Conservation (phyloP, 768 basidiomycete species). For the Leccinum pellstonianum region DNA sequence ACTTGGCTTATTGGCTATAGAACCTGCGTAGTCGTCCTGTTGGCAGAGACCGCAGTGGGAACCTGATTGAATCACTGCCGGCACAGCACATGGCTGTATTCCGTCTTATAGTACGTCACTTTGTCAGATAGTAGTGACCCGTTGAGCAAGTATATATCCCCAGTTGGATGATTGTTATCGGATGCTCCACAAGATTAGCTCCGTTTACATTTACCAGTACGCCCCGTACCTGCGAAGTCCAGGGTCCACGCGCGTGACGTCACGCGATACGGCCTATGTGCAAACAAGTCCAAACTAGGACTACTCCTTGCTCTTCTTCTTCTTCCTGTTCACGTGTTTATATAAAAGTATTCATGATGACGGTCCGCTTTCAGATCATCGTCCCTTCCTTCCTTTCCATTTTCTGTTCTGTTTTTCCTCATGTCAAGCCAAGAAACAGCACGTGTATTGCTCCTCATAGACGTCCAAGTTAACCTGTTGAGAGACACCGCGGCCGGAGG, state of each 20-base stretch:
- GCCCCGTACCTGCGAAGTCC: neutral
- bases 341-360: conserved; percentile 18
- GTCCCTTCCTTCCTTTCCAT: neutral
- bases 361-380: neutral
- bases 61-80: neutral
- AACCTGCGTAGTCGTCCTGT: neutral
- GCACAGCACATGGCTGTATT: neutral
- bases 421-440: conserved; percentile 15
- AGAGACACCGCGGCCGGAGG: conserved; percentile 48
- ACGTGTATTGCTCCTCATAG: conserved; percentile 58
- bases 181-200: neutral
- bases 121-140: neutral
- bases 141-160: neutral
- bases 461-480: conserved; percentile 55
- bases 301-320: neutral
- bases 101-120: neutral
- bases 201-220: neutral
- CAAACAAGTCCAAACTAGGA: conserved; percentile 14
- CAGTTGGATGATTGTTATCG: conserved; percentile 1
- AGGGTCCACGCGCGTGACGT: conserved; percentile 24
- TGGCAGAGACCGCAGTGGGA: neutral
- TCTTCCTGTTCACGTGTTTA: conserved; percentile 3
- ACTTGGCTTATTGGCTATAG: neutral
- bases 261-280: conserved; percentile 9
- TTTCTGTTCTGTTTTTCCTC: neutral